These are phyloP conservation scores for Termitomyces sp. DNA, from an alignment of 768 basidiomycete species.

Conservation along the genomic window DNA sequence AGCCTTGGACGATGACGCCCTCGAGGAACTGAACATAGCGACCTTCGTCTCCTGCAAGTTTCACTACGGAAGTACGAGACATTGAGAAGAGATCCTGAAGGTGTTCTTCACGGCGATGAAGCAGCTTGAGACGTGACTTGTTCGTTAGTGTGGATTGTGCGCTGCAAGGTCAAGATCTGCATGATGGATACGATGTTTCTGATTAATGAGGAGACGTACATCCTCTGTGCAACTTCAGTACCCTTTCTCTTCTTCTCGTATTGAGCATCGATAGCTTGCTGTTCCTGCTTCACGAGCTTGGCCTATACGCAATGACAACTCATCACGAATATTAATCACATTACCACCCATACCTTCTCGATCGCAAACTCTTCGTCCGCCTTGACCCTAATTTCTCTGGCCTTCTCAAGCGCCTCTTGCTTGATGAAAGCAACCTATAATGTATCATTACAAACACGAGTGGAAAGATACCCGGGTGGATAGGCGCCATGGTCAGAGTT, in stretches of 20 bases:
- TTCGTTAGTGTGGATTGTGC: constrained; percentile 96
- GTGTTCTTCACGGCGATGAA: constrained; percentile 90
- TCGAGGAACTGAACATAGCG: constrained; percentile 83
- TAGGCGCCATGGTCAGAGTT: constrained; percentile 3
- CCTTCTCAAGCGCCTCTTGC: constrained; percentile 97
- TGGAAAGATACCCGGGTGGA: not conserved
- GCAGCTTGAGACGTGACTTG: constrained; percentile 86
- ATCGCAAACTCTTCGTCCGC: constrained; percentile 99
- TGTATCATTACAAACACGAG: not conserved
- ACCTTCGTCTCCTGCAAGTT: constrained; percentile 59
- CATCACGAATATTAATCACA: not conserved
- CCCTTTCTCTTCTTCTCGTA: constrained; percentile 97
- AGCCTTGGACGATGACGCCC: constrained; percentile 81
- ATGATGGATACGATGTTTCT: constrained; percentile 1
- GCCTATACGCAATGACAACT: constrained; percentile 48
- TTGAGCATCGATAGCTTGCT: constrained; percentile 88
- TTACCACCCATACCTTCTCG: constrained; percentile 70
- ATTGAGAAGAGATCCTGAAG: constrained; percentile 83
- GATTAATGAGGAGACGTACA: constrained; percentile 44
- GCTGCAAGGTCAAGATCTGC: constrained; percentile 34
- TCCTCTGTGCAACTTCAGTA: constrained; percentile 92
- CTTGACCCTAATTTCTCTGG: constrained; percentile 93
- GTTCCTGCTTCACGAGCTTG: constrained; percentile 95
- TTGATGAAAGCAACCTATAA: constrained; percentile 94
- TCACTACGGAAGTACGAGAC: constrained; percentile 59